Evolutionary conservation across 192 early-diverging fungal genomes (phyloP), one percentile per base, ranked within the genome.

Genomic region (Coemansia sp.): DNA sequence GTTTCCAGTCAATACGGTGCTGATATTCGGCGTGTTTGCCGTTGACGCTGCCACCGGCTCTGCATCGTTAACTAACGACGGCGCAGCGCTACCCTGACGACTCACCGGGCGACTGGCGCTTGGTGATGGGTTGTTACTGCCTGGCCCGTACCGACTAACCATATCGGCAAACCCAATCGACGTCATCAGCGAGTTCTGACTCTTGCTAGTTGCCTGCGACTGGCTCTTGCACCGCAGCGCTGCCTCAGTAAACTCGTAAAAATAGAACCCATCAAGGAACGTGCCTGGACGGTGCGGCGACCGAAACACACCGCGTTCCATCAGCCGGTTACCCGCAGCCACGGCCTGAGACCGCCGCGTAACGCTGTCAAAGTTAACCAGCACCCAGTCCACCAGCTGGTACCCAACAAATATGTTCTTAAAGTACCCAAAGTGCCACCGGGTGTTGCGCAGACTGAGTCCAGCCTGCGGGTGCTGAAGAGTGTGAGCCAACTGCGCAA

Each of bases 241-340:
- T 3, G 67, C 50, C 35, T 79, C 76, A 6, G 71, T 67, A 48
- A 79, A 72, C 59, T 56, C 67, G 68, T 96, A 98, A 84, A 92
- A 96, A 67, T 92, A 93, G 45, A 90, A 87, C 0, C 94, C 95
- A 64, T 98, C 96, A 65, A 94, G 65, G 62, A 98, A 94, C 19
- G 71, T 51, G 52, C 91, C 88, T n/a, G 77, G 69, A 6, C 74
- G 79, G 25, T 82, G 77, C 29, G 80, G 86, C 39, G 91, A 87
- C 12, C 73, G 59, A 64, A 96, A 85, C 12, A 97, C 59, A 0
- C 91, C 91, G 21, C 86, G 85, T n/a, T 86, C 77, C 60, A 93
- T 70, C 47, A 97, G 83, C 22, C 79, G 59, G 66, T 93, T 92
- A 8, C 93, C 96, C 69, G 92, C 88, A 0, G 74, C 77, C 4